These are phyloP conservation scores for Sequoia sempervirens DNA, from an alignment of 75 land plant species.

Conservation along the genomic window DNA sequence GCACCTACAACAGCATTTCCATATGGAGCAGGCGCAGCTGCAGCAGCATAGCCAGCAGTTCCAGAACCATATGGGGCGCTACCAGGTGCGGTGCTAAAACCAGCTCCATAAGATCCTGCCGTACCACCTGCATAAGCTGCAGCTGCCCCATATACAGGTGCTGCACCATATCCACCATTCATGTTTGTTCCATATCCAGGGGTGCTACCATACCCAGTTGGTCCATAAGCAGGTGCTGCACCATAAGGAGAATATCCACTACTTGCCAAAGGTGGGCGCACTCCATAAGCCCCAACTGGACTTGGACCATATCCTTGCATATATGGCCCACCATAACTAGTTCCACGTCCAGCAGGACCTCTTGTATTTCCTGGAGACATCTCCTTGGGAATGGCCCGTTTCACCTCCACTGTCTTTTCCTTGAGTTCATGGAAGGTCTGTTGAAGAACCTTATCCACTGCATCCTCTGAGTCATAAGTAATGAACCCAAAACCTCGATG, in stretches of 20 bases:
- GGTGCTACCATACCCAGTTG: slow-evolving; percentile 11
- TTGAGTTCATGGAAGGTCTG: slow-evolving; percentile 45
- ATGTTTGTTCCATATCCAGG: slow-evolving; percentile 4
- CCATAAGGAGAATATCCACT: slow-evolving; percentile 44
- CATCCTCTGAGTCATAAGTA: slow-evolving; percentile 44
- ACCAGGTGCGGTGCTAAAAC: slow-evolving; percentile 7
- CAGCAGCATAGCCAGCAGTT: slow-evolving; percentile 5
- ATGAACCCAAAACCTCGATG: slow-evolving; percentile 51
- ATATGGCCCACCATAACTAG: slow-evolving; percentile 8
- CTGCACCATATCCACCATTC: slow-evolving; percentile 9
- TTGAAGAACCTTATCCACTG: slow-evolving; percentile 40
- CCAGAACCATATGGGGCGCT: slow-evolving; percentile 9
- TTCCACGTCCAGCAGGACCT: slow-evolving; percentile 12
- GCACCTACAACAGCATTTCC: slow-evolving; percentile 10
- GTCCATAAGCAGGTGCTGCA: slow-evolving; percentile 20
- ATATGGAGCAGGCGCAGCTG: slow-evolving; percentile 5
- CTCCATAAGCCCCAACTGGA: slow-evolving; percentile 59
- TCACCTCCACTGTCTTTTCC: slow-evolving; percentile 45
- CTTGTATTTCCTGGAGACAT: slow-evolving; percentile 13
- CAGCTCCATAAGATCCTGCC: slow-evolving; percentile 12
- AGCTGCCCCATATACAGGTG: slow-evolving; percentile 2
- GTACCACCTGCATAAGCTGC: neutral
- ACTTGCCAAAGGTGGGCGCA: slow-evolving; percentile 32
- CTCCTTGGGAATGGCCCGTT: slow-evolving; percentile 34
- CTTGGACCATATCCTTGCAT: slow-evolving; percentile 14